Evolutionary conservation across 2,329 filamentous ascomycete genomes (phyloP), one percentile per base, ranked within the genome.

Genomic region (Celoporthe dispersa): DNA sequence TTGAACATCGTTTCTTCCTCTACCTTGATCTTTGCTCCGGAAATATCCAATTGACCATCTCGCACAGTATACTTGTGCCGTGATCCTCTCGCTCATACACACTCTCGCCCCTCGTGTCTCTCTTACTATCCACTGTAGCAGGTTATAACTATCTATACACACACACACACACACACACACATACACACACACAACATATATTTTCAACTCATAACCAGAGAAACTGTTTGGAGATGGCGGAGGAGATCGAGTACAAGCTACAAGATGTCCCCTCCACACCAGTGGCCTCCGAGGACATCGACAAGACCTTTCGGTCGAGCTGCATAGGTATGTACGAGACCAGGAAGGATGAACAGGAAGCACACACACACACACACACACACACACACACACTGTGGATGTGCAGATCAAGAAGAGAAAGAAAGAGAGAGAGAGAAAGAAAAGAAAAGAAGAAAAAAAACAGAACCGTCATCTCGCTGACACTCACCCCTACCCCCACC

Each of bases 281-380:
- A 7, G 77, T 91, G 66, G 78, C 83, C 44, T 79, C 87, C 31
- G 84, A 85, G 14, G 82, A 87, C 70, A 91, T 91, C 72, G 88
- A 91, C 78, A 81, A 80, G 75, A 88, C 86, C 37, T 90, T 91
- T 76, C 84, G 86, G 68, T 89, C 88, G 25, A 87, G 80, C 77
- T 86, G 82, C 75, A 90, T 90, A 74, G 89, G 89, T 90, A 78
- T 16, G 70, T n/a, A n/a, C 5, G 44, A 48, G 16, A 22, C 41
- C 41, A 44, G 6, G 41, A 19, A 44, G 31, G n/a, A 41, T 39
- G 44, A 14, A 5, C 5, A 8, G 35, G 7, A 25, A 66, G 25
- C 25, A 6, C 9, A 55, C 6, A 14, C 19, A 19, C 48, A 53
- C 3, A 55, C 51, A 11, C 51, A 59, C 55, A 31, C 55, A 59